phyloP scores from a whole-genome alignment of 2,329 filamentous ascomycete species.

The Leptographium galeiforme region DNA sequence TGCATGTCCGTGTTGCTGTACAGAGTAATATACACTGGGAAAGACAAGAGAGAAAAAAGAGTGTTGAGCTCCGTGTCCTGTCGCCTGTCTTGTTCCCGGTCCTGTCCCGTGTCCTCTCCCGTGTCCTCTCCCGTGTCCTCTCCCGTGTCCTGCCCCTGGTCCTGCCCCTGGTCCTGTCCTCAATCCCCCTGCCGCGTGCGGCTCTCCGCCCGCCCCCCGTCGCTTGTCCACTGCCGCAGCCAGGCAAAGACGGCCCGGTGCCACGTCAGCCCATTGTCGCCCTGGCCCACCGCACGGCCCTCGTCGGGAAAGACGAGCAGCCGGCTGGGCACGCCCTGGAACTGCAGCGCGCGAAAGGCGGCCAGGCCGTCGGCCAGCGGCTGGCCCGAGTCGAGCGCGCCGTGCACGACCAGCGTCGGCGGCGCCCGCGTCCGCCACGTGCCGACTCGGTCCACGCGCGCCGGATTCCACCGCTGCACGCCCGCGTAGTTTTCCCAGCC shows the following conservation, averaged over 20 bases:
- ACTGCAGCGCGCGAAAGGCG: constrained; percentile 60
- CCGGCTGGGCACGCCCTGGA: constrained; percentile 50
- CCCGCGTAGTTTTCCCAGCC: constrained; percentile 31
- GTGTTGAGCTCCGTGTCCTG: too few relatives aligned
- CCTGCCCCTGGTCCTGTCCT: too few relatives aligned
- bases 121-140: too few relatives aligned
- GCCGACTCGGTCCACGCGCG: constrained; percentile 28
- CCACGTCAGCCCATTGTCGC: constrained; percentile 58
- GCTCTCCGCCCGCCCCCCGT: neutral
- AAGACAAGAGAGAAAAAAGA: too few relatives aligned
- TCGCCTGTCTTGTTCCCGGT: too few relatives aligned
- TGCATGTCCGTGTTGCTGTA: too few relatives aligned
- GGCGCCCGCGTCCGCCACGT: constrained; percentile 42
- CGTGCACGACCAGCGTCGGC: constrained; percentile 60
- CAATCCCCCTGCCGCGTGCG: too few relatives aligned
- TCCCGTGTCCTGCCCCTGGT: too few relatives aligned
- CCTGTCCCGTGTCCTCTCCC: too few relatives aligned
- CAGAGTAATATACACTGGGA: too few relatives aligned
- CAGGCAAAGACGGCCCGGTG: constrained; percentile 54
- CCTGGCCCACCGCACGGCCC: constrained; percentile 56
- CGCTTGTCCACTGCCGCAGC: constrained; percentile 36
- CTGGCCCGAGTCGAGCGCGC: constrained; percentile 51
- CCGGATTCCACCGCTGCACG: constrained; percentile 37
- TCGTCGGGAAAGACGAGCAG: constrained; percentile 64
- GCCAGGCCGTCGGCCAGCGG: constrained; percentile 41